Evolutionary conservation across 257 asterid genomes (phyloP).

Genomic region (Solanum pinnatisectum): DNA sequence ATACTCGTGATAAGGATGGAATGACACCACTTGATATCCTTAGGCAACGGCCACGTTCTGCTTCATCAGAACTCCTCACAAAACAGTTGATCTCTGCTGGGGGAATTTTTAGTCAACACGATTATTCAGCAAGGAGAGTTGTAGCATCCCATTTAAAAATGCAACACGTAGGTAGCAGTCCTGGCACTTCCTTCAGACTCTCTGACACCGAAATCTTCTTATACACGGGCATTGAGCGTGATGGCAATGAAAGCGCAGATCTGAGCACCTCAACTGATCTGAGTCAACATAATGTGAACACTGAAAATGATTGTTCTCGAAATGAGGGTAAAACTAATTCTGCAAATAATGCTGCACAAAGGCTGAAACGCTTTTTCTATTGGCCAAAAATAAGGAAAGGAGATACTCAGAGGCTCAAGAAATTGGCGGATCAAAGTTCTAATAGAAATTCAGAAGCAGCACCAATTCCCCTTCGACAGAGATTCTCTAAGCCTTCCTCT

Average conservation of each 20-base stretch:
- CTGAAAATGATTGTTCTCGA: slow-evolving; percentile 9
- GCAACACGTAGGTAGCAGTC: slow-evolving; percentile 69
- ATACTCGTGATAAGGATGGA: slow-evolving; percentile 56
- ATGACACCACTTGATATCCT: slow-evolving; percentile 79
- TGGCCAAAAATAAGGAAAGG: slow-evolving; percentile 52
- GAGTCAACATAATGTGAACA: slow-evolving; percentile 14
- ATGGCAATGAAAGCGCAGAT: slow-evolving; percentile 21
- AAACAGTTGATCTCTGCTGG: slow-evolving; percentile 74
- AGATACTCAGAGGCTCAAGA: slow-evolving; percentile 23
- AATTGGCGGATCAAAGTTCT: slow-evolving; percentile 8
- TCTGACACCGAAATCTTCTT: slow-evolving; percentile 71
- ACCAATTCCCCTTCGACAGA: slow-evolving; percentile 64
- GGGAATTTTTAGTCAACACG: slow-evolving; percentile 59
- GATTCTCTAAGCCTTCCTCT: slow-evolving; percentile 45
- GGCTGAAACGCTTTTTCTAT: slow-evolving; percentile 50
- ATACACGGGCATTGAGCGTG: slow-evolving; percentile 56
- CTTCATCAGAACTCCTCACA: slow-evolving; percentile 55
- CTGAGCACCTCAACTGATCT: slow-evolving; percentile 35
- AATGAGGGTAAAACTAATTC: slow-evolving; percentile 24
- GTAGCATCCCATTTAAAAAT: slow-evolving; percentile 68
- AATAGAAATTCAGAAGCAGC: slow-evolving; percentile 19
- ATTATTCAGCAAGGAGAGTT: slow-evolving; percentile 55
- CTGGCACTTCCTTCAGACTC: slow-evolving; percentile 75
- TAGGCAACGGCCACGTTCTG: slow-evolving; percentile 53
- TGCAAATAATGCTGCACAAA: slow-evolving; percentile 27